These are phyloP conservation scores for Podaxis pistillaris DNA, from an alignment of 768 basidiomycete genomes.

Conservation along the genomic window DNA sequence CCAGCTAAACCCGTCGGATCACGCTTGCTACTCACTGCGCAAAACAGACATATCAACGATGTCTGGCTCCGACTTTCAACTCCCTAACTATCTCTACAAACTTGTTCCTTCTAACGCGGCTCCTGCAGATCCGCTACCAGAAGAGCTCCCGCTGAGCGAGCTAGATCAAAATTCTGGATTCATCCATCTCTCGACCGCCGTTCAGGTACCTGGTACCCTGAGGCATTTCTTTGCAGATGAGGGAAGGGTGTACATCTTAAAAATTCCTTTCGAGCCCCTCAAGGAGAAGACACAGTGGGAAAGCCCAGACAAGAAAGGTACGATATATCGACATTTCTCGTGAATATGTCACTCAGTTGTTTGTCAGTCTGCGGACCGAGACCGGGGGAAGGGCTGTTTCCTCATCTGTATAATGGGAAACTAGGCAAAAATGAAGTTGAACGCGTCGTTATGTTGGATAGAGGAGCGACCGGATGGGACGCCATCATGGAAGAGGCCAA, in stretches of 20 bases:
- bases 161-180: slow-evolving; percentile 48
- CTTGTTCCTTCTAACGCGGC: slow-evolving; percentile 44
- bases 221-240: slow-evolving; percentile 43
- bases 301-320: slow-evolving; percentile 30
- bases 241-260: slow-evolving; percentile 39
- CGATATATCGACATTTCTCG: neutral
- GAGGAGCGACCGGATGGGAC: slow-evolving; percentile 20
- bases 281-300: slow-evolving; percentile 49
- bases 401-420: slow-evolving; percentile 50
- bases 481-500: slow-evolving; percentile 19
- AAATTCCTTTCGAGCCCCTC: slow-evolving; percentile 39
- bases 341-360: neutral
- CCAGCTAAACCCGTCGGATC: neutral
- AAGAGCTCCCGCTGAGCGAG: slow-evolving; percentile 45
- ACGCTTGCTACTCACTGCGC: neutral
- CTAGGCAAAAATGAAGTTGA: slow-evolving; percentile 47
- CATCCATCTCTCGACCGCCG: slow-evolving; percentile 55
- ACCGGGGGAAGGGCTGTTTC: slow-evolving; percentile 47
- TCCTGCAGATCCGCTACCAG: slow-evolving; percentile 41
- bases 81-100: slow-evolving; percentile 62
- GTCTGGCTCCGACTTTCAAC: slow-evolving; percentile 11
- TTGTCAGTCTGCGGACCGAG: slow-evolving; percentile 37
- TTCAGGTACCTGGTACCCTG: slow-evolving; percentile 47
- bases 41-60: neutral
- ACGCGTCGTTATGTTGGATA: slow-evolving; percentile 29